Conservation (phyloP, 2,329 filamentous ascomycete species). For the Sarocladium kiliense region DNA sequence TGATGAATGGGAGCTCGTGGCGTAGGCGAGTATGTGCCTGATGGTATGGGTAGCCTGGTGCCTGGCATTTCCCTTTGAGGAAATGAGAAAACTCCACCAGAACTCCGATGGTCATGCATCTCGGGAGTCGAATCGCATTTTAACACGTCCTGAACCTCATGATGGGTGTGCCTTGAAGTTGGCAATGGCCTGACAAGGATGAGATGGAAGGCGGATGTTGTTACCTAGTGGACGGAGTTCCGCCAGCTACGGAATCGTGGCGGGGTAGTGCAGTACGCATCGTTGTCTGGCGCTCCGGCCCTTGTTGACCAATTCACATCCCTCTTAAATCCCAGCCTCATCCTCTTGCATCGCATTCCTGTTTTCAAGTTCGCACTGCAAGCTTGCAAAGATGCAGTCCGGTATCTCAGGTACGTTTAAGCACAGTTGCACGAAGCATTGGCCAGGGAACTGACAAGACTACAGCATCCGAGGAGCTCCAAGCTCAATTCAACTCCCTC, state of each 20-base stretch:
- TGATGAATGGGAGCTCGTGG: too few relatives aligned
- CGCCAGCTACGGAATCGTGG: constrained; percentile 1
- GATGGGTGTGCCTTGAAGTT: too few relatives aligned
- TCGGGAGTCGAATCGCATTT: too few relatives aligned
- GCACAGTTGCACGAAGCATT: background rate
- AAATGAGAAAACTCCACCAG: too few relatives aligned
- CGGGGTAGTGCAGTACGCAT: constrained; percentile 6
- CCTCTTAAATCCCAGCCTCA: background rate
- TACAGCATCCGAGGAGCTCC: constrained; percentile 71
- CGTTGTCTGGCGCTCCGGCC: background rate
- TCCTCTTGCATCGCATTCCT: background rate
- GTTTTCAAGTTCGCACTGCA: background rate
- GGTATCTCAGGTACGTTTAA: constrained; percentile 61
- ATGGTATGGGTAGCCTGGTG: too few relatives aligned
- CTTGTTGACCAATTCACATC: background rate
- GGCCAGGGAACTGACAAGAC: background rate
- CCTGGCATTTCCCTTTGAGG: too few relatives aligned
- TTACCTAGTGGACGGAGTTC: background rate
- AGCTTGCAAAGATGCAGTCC: constrained; percentile 58
- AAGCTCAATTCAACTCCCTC: constrained; percentile 65
- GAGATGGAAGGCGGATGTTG: too few relatives aligned
- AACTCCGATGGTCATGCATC: too few relatives aligned
- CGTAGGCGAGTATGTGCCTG: too few relatives aligned
- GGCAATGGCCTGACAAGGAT: too few relatives aligned
- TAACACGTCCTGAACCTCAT: too few relatives aligned